Evolutionary conservation across 1,284 basidiomycete genomes (phyloP).

Genomic region (Ganoderma lucidum): DNA sequence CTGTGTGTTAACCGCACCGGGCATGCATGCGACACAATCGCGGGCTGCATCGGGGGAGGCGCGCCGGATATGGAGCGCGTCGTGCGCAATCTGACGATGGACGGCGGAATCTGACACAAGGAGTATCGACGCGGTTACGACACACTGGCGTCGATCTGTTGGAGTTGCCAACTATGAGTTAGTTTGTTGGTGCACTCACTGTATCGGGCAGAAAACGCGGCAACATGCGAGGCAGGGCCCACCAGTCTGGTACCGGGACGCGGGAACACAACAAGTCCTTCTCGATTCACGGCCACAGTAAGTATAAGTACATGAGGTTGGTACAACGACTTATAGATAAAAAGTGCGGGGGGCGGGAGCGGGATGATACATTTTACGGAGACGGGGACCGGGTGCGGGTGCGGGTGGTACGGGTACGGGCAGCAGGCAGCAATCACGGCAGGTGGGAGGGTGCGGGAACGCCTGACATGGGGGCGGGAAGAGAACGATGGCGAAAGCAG

Average conservation of each 20-base stretch:
- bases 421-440: slow-evolving; percentile 8
- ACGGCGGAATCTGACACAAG: slow-evolving; percentile 18
- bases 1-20: neutral
- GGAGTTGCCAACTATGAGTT: slow-evolving; percentile 23
- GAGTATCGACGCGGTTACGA: slow-evolving; percentile 27
- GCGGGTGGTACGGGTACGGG: slow-evolving; percentile 9
- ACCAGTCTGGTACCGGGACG: slow-evolving; percentile 28
- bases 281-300: slow-evolving; percentile 30
- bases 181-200: slow-evolving; percentile 7
- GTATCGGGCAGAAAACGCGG: slow-evolving; percentile 11
- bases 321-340: slow-evolving; percentile 37
- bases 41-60: slow-evolving; percentile 8
- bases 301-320: slow-evolving; percentile 36
- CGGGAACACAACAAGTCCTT: slow-evolving; percentile 22
- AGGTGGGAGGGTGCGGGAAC: slow-evolving; percentile 2
- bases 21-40: slow-evolving; percentile 2
- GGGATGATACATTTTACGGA: slow-evolving; percentile 33
- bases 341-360: slow-evolving; percentile 18
- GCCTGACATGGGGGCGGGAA: slow-evolving; percentile 16
- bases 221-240: slow-evolving; percentile 15
- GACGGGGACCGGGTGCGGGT: slow-evolving; percentile 11
- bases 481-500: slow-evolving; percentile 18
- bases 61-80: slow-evolving; percentile 22
- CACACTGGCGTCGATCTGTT: slow-evolving; percentile 30
- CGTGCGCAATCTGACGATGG: slow-evolving; percentile 17